phyloP scores from a whole-genome alignment of 2,329 filamentous ascomycete genomes.

The Colletotrichum sp. region DNA sequence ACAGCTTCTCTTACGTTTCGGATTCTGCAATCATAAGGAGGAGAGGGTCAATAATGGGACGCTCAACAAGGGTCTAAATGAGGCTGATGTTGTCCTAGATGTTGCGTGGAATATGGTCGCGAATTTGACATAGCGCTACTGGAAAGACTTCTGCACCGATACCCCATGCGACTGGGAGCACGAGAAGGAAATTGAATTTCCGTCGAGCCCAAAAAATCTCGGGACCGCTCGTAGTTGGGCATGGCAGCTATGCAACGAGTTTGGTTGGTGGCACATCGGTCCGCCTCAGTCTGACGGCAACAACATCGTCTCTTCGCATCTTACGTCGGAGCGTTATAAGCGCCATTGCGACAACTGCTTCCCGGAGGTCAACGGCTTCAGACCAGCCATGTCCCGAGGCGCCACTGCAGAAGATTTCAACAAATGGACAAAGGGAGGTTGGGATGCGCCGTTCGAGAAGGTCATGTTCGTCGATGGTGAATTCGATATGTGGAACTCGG shows the following conservation, averaged over 20 bases:
- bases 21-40: constrained; percentile 6
- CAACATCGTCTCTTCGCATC: constrained; percentile 6
- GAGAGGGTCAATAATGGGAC: neutral
- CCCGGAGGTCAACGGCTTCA: neutral
- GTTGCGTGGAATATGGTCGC: neutral
- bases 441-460: constrained; percentile 11
- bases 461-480: constrained; percentile 19
- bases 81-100: neutral
- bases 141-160: neutral
- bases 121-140: neutral
- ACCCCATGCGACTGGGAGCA: neutral
- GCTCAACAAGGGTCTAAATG: neutral
- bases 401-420: constrained; percentile 12
- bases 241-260: constrained; percentile 20
- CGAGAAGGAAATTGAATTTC: neutral
- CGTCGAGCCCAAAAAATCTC: neutral
- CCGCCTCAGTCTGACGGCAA: constrained; percentile 9
- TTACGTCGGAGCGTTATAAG: neutral
- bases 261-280: constrained; percentile 12
- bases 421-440: constrained; percentile 4
- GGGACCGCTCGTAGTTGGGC: neutral
- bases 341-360: neutral
- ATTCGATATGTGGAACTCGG: constrained; percentile 14
- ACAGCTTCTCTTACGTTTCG: neutral
- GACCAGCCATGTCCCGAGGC: constrained; percentile 1